These are phyloP conservation scores for Mortierella sp. DNA, from an alignment of 371 early-diverging fungal species.

Conservation along the genomic window DNA sequence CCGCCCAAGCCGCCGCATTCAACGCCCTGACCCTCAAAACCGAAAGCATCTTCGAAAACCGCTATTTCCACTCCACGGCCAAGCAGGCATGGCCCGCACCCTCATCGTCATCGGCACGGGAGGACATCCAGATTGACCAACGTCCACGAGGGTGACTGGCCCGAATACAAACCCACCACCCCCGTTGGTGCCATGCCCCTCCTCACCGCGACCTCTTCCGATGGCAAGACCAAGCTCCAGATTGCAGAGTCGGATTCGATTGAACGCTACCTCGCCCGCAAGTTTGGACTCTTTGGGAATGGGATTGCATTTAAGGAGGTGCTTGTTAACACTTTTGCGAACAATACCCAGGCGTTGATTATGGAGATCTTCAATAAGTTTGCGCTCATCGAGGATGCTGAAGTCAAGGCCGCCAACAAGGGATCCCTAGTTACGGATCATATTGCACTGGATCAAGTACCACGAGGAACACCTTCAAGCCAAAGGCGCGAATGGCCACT, in stretches of 20 bases:
- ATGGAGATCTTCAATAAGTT: neutral
- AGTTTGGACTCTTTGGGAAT: constrained; percentile 33
- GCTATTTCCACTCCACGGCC: constrained; percentile 43
- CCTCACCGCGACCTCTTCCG: constrained; percentile 32
- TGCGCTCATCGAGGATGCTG: neutral
- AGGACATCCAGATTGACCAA: neutral
- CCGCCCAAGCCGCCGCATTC: constrained; percentile 27
- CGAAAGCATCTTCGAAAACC: constrained; percentile 26
- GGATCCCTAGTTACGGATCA: neutral
- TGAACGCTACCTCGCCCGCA: constrained; percentile 41
- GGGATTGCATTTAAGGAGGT: constrained; percentile 22
- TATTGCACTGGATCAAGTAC: constrained; percentile 16
- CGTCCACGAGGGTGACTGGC: constrained; percentile 20
- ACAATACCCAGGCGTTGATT: neutral
- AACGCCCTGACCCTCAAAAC: neutral
- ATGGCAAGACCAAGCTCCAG: constrained; percentile 26
- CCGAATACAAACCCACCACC: constrained; percentile 17
- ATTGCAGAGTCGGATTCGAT: constrained; percentile 46
- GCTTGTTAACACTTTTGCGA: constrained; percentile 17
- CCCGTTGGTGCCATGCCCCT: constrained; percentile 42
- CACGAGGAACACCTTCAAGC: constrained; percentile 24
- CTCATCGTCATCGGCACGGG: constrained; percentile 16
- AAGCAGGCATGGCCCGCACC: neutral
- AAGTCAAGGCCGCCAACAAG: constrained; percentile 19
- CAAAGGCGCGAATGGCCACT: constrained; percentile 42